Conservation (phyloP, 805 yeast genomes). For the Kregervanrija delftensis region DNA sequence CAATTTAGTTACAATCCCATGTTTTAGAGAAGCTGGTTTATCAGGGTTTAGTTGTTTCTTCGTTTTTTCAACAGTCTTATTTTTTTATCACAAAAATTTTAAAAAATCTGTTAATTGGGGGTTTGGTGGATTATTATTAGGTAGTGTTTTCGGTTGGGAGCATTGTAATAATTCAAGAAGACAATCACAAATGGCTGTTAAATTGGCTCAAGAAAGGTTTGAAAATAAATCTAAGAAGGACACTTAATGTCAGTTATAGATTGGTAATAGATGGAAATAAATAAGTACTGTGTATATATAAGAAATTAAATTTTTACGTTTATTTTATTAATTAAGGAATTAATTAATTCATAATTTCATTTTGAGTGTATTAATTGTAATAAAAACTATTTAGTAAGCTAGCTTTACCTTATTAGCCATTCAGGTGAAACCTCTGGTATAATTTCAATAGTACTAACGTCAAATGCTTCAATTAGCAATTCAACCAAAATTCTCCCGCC, state of each 20-base stretch:
- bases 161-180: constrained; percentile 75
- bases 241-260: background rate
- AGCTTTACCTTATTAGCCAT: constrained; percentile 31
- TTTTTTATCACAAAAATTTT: constrained; percentile 57
- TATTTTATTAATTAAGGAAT: background rate
- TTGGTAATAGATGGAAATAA: background rate
- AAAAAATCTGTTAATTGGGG: constrained; percentile 73
- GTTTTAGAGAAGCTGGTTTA: constrained; percentile 73
- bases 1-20: constrained; percentile 55
- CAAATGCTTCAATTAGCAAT: constrained; percentile 72
- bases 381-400: too few relatives aligned
- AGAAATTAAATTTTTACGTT: constrained; percentile 7
- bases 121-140: constrained; percentile 69
- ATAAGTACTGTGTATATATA: background rate
- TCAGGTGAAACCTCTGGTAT: constrained; percentile 38
- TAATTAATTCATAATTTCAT: too few relatives aligned
- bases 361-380: too few relatives aligned
- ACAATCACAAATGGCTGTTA: constrained; percentile 59
- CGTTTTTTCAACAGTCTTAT: constrained; percentile 61
- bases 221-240: constrained; percentile 28
- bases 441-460: constrained; percentile 37
- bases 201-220: constrained; percentile 51
- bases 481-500: constrained; percentile 94
- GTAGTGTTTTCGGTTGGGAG: constrained; percentile 86
- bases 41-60: constrained; percentile 70